Percentiles rank a stretch among this genome's conserved stretches.
phyloP scores from a whole-genome alignment of 306 rosid genomes.

The Mimosa pudica region DNA sequence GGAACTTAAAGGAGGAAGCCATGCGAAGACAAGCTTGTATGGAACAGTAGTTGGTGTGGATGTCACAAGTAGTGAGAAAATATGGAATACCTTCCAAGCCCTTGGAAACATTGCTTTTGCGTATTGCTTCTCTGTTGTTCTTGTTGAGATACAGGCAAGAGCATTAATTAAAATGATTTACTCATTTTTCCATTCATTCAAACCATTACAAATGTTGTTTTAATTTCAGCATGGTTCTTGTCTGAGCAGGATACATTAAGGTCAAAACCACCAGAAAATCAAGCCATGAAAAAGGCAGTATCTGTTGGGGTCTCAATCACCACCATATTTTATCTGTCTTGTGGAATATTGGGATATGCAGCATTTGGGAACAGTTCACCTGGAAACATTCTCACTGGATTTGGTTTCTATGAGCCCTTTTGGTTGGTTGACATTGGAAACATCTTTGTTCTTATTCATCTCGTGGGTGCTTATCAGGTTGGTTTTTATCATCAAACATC shows the following conservation, averaged over 20 bases:
- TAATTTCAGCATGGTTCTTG: not conserved
- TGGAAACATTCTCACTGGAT: constrained; percentile 62
- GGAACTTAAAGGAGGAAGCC: constrained; percentile 29
- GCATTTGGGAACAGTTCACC: constrained; percentile 59
- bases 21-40: constrained; percentile 32
- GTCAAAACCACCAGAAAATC: constrained; percentile 54
- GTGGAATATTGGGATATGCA: constrained; percentile 48
- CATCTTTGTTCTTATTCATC: constrained; percentile 46
- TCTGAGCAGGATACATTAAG: constrained; percentile 46
- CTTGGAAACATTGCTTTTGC: constrained; percentile 54
- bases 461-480: constrained; percentile 39
- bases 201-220: not conserved
- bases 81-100: constrained; percentile 43
- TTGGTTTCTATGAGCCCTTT: constrained; percentile 61
- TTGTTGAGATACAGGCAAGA: constrained; percentile 52
- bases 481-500: not conserved
- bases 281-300: constrained; percentile 48
- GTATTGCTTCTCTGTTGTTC: constrained; percentile 32
- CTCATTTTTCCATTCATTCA: not conserved
- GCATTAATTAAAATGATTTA: not conserved
- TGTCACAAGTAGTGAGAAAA: constrained; percentile 29
- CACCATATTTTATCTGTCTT: constrained; percentile 38
- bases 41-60: constrained; percentile 43
- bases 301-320: constrained; percentile 18
- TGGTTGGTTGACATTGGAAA: constrained; percentile 54